Percentiles rank a stretch among this genome's conserved stretches.
Evolutionary conservation across 805 yeast species (phyloP).

Genomic region (Maudiozyma turicensis): DNA sequence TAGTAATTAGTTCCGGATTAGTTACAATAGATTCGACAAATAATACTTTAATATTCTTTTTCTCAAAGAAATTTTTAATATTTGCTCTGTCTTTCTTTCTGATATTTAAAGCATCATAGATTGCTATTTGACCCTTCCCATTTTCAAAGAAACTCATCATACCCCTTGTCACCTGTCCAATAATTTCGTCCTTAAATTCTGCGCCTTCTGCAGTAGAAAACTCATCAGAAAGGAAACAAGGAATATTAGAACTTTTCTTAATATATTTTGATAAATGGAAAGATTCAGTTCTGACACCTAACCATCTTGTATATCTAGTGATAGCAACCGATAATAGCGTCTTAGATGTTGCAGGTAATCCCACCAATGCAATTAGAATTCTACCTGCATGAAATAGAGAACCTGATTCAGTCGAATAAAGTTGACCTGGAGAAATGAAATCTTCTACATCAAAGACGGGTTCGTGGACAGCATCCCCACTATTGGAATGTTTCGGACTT

Average conservation of each 20-base stretch:
- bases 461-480: conserved; percentile 57
- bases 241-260: conserved; percentile 42
- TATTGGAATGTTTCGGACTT: not conserved
- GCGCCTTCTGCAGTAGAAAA: conserved; percentile 41
- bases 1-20: conserved; percentile 53
- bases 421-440: conserved; percentile 82
- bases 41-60: conserved; percentile 59
- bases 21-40: conserved; percentile 86
- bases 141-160: conserved; percentile 59
- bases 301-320: conserved; percentile 89
- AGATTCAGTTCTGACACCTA: conserved; percentile 86
- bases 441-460: conserved; percentile 17
- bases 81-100: conserved; percentile 54
- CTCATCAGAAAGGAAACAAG: conserved; percentile 54
- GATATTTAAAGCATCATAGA: conserved; percentile 92
- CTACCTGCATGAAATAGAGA: conserved; percentile 92
- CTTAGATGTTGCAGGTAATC: conserved; percentile 93
- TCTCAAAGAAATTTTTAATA: conserved; percentile 44
- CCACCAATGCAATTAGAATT: conserved; percentile 78
- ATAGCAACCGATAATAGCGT: conserved; percentile 86
- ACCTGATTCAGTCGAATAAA: conserved; percentile 88
- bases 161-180: conserved; percentile 57
- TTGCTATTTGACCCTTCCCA: conserved; percentile 87
- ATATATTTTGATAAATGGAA: conserved; percentile 91
- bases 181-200: conserved; percentile 46